phyloP scores from a whole-genome alignment of 129 eudicot genomes.

The Flaveria sonorensis region DNA sequence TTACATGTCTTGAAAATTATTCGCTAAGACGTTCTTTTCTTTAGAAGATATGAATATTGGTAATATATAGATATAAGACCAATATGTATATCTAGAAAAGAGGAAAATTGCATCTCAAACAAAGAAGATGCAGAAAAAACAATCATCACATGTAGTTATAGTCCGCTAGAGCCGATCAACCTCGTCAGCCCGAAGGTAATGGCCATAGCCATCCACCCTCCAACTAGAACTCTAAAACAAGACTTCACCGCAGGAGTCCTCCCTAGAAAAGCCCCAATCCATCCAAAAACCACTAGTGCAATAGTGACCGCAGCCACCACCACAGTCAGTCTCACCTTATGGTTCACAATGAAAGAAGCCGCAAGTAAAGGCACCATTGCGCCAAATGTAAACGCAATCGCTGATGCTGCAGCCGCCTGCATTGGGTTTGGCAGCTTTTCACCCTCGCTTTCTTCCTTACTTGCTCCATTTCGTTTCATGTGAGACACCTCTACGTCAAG shows the following conservation, averaged over 20 bases:
- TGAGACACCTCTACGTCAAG: constrained; percentile 40
- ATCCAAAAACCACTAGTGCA: constrained; percentile 38
- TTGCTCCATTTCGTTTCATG: constrained; percentile 19
- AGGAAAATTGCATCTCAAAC: neutral
- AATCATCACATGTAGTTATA: constrained; percentile 3
- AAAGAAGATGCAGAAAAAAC: neutral
- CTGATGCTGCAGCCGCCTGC: constrained; percentile 49
- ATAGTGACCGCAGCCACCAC: constrained; percentile 43
- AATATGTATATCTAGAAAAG: neutral
- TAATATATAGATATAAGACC: neutral
- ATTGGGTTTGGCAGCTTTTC: constrained; percentile 39
- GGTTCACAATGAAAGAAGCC: constrained; percentile 39
- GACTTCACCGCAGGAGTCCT: constrained; percentile 41
- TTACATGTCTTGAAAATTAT: neutral
- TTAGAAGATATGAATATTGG: too few relatives aligned
- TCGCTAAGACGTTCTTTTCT: neutral
- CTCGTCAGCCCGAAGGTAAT: constrained; percentile 42
- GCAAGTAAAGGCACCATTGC: constrained; percentile 47
- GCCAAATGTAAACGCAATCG: constrained; percentile 40
- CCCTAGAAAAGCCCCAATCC: constrained; percentile 43
- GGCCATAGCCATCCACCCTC: constrained; percentile 55
- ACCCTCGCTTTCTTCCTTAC: constrained; percentile 17
- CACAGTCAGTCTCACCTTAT: constrained; percentile 35
- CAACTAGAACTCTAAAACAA: constrained; percentile 37
- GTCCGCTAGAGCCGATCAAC: constrained; percentile 39